Conservation (phyloP, 805 yeast genomes). For the Tetrapisispora namnaoensis region DNA sequence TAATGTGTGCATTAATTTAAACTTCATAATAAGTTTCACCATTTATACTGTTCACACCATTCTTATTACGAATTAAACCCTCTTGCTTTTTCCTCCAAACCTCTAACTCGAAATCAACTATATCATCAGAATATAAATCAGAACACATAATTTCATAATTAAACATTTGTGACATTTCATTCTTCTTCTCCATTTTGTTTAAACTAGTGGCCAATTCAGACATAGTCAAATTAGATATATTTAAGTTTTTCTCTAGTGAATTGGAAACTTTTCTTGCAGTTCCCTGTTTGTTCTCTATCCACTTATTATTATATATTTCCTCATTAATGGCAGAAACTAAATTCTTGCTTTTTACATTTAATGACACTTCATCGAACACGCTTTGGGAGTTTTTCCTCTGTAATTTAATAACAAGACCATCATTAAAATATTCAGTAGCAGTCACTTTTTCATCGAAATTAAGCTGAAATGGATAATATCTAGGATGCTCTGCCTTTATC, state of each 20-base stretch:
- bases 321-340: background rate
- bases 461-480: conserved; percentile 43
- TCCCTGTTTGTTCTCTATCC: background rate
- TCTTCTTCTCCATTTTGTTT: background rate
- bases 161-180: conserved; percentile 6
- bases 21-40: background rate
- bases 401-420: conserved; percentile 22
- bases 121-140: conserved; percentile 15
- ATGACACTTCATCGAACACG: background rate
- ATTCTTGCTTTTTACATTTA: background rate
- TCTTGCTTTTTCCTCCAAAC: conserved; percentile 18
- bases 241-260: background rate
- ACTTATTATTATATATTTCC: background rate
- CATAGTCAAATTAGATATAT: conserved; percentile 9
- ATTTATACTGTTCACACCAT: background rate
- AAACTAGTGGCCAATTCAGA: conserved; percentile 8
- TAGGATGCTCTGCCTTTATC: conserved; percentile 38
- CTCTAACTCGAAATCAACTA: conserved; percentile 18
- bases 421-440: conserved; percentile 18
- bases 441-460: conserved; percentile 26
- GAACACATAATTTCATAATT: conserved; percentile 19
- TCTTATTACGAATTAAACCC: background rate
- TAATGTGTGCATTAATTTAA: too few relatives aligned
- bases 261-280: background rate
- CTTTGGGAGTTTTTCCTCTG: conserved; percentile 8